Conservation (phyloP, 306 rosid genomes). For the Lathyrus aphaca region DNA sequence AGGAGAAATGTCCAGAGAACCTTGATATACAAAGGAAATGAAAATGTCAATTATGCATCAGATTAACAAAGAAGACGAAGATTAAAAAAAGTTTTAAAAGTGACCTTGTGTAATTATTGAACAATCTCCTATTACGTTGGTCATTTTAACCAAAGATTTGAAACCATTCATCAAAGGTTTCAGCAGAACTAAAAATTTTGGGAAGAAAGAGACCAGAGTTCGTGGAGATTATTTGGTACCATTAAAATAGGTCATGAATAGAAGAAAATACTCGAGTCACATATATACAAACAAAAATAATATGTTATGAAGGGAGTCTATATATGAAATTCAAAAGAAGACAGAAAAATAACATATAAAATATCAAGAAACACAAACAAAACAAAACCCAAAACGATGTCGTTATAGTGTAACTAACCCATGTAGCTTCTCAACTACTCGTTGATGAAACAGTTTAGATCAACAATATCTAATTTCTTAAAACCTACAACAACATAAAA, state of each 20-base stretch:
- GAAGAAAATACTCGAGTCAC: constrained; percentile 19
- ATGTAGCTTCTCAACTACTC: no score
- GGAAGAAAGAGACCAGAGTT: constrained; percentile 98
- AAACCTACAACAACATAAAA: no score
- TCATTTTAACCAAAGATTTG: constrained; percentile 98
- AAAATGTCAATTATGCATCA: constrained; percentile 10
- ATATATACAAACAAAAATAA: constrained; percentile 16
- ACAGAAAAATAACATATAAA: no score
- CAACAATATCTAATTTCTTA: no score
- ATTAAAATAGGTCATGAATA: constrained; percentile 26
- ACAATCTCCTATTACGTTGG: constrained; percentile 98
- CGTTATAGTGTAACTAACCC: no score
- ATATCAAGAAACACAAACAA: no score
- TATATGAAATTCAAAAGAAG: no score
- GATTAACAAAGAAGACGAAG: background rate
- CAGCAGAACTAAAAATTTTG: constrained; percentile 93
- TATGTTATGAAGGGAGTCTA: no score
- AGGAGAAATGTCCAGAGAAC: constrained; percentile 96
- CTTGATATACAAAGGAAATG: constrained; percentile 37
- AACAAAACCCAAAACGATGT: no score
- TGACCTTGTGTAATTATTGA: constrained; percentile 94
- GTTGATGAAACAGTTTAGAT: no score
- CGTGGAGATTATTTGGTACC: constrained; percentile 91
- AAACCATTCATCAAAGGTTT: constrained; percentile 98
- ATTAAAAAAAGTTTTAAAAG: constrained; percentile 15